phyloP scores from a whole-genome alignment of 768 basidiomycete genomes.

The Macrolepiota albuminosa region DNA sequence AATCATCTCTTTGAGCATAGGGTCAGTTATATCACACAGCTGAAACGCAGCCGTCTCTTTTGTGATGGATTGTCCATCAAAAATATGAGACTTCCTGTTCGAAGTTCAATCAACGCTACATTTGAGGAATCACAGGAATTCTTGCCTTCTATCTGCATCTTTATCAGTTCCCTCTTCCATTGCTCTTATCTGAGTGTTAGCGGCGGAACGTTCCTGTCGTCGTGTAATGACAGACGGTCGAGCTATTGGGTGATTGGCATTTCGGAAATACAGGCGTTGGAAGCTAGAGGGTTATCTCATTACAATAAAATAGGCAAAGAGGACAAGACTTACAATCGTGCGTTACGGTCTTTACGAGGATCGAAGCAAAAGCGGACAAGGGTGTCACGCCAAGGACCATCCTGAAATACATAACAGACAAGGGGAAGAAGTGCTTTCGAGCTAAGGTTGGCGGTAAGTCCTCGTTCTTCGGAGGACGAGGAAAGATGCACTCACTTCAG shows the following conservation, averaged over 20 bases:
- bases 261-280: constrained; percentile 89
- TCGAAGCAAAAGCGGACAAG: constrained; percentile 87
- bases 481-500: constrained; percentile 53
- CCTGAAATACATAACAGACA: constrained; percentile 84
- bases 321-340: constrained; percentile 62
- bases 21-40: constrained; percentile 87
- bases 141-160: constrained; percentile 42
- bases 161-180: constrained; percentile 33
- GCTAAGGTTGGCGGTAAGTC: constrained; percentile 31
- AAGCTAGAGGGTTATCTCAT: constrained; percentile 46
- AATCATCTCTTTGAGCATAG: constrained; percentile 79
- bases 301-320: neutral
- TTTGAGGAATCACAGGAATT: constrained; percentile 1
- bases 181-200: constrained; percentile 34
- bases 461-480: neutral
- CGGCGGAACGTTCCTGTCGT: constrained; percentile 51
- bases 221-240: constrained; percentile 73
- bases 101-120: constrained; percentile 2
- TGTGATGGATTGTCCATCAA: constrained; percentile 77
- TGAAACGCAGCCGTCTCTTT: constrained; percentile 93
- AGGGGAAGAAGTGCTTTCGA: constrained; percentile 79
- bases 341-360: constrained; percentile 67
- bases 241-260: constrained; percentile 75
- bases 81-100: constrained; percentile 72
- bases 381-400: constrained; percentile 93